These are phyloP conservation scores for Zasmidium angulare DNA, from an alignment of 2,329 filamentous ascomycete species.

Conservation along the genomic window DNA sequence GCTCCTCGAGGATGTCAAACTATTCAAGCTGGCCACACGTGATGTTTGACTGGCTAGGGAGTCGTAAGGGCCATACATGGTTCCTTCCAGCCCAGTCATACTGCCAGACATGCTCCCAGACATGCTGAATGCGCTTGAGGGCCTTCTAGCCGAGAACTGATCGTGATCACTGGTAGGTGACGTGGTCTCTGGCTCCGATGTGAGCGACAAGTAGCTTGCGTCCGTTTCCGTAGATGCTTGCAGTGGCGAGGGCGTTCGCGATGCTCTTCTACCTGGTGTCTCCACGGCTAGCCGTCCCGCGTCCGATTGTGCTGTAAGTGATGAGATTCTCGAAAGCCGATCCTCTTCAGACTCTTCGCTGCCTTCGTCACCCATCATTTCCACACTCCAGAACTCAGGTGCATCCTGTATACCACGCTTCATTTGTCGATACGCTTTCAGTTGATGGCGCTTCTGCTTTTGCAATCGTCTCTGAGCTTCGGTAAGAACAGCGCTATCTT, in stretches of 20 bases:
- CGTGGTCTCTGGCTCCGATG: constrained; percentile 28
- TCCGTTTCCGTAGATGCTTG: constrained; percentile 10
- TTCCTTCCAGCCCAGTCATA: constrained; percentile 65
- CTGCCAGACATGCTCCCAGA: constrained; percentile 38
- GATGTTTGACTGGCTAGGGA: constrained; percentile 33
- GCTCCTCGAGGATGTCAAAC: constrained; percentile 34
- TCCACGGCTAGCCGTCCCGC: constrained; percentile 17
- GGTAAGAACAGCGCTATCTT: constrained; percentile 46
- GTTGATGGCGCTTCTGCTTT: constrained; percentile 41
- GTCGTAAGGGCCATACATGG: constrained; percentile 74
- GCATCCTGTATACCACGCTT: constrained; percentile 35
- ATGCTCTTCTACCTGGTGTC: constrained; percentile 22
- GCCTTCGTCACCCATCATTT: constrained; percentile 67
- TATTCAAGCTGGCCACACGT: constrained; percentile 76
- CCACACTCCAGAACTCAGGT: constrained; percentile 77
- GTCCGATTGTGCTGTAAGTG: constrained; percentile 30
- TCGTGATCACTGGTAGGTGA: constrained; percentile 15
- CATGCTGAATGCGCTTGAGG: constrained; percentile 21
- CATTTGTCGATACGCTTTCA: constrained; percentile 35
- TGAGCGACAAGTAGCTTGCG: constrained; percentile 25
- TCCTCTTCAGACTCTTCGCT: constrained; percentile 43
- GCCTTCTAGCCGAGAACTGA: not conserved
- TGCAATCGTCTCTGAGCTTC: constrained; percentile 58
- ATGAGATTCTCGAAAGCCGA: constrained; percentile 37
- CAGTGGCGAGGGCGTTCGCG: constrained; percentile 29